Evolutionary conservation across 1,284 basidiomycete genomes (phyloP).

Genomic region (Sphaerobolus stellatus): DNA sequence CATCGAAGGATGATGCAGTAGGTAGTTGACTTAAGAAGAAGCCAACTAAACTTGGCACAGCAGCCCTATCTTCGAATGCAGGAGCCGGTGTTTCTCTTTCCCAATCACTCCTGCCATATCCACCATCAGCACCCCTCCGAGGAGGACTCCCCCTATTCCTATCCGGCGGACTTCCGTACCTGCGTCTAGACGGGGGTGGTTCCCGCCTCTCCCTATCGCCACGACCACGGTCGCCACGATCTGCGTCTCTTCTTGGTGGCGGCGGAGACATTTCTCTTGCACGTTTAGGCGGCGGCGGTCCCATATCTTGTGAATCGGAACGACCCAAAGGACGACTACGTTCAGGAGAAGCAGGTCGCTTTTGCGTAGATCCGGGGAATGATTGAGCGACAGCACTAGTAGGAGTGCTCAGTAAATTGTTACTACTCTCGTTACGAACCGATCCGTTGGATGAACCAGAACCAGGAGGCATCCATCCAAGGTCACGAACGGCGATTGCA

Average conservation of each 20-base stretch:
- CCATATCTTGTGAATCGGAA: constrained; percentile 39
- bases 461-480: constrained; percentile 63
- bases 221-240: constrained; percentile 40
- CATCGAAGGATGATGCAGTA: constrained; percentile 70
- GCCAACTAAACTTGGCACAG: constrained; percentile 67
- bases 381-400: constrained; percentile 20
- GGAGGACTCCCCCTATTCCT: constrained; percentile 32
- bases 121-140: constrained; percentile 46
- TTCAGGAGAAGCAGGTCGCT: constrained; percentile 53
- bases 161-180: constrained; percentile 46
- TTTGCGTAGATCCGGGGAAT: constrained; percentile 25
- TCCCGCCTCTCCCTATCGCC: constrained; percentile 43
- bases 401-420: constrained; percentile 19
- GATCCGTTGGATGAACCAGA: constrained; percentile 16
- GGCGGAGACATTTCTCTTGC: constrained; percentile 51
- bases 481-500: constrained; percentile 84
- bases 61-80: constrained; percentile 50
- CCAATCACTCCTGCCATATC: constrained; percentile 38
- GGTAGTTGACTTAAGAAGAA: constrained; percentile 86
- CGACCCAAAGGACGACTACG: constrained; percentile 40
- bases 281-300: constrained; percentile 52
- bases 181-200: constrained; percentile 37
- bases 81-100: constrained; percentile 40
- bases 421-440: constrained; percentile 17
- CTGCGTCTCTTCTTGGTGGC: constrained; percentile 41